Evolutionary conservation across 2,329 filamentous ascomycete species (phyloP).

Genomic region (Penicillium sp.): DNA sequence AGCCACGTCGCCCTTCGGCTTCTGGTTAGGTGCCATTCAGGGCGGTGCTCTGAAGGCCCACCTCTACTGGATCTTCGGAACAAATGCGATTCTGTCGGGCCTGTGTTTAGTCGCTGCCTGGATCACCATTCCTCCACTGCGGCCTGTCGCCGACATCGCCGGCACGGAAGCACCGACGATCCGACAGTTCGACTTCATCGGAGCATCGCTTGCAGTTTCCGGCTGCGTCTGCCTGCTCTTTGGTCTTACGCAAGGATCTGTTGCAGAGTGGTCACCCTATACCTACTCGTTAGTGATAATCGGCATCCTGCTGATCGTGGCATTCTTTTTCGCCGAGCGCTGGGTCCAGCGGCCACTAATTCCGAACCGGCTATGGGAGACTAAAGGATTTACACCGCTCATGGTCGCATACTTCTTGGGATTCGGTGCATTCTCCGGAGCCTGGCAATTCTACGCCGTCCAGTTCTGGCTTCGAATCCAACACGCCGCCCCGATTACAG

Average conservation of each 20-base stretch:
- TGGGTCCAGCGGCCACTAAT: conserved; percentile 45
- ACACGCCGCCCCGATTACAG: conserved; percentile 35
- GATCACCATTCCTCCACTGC: conserved; percentile 36
- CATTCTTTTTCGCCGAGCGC: conserved; percentile 49
- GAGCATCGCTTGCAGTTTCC: conserved; percentile 38
- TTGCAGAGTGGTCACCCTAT: conserved; percentile 49
- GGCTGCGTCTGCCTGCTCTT: conserved; percentile 50
- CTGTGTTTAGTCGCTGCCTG: conserved; percentile 36
- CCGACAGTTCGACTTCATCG: conserved; percentile 31
- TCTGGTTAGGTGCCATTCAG: conserved; percentile 41
- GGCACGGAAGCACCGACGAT: conserved; percentile 26
- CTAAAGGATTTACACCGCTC: conserved; percentile 40
- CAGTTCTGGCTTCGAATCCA: conserved; percentile 38
- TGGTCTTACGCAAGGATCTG: conserved; percentile 52
- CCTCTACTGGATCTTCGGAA: conserved; percentile 43
- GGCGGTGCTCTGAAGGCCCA: conserved; percentile 38
- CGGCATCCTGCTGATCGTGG: conserved; percentile 43
- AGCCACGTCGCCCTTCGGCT: conserved; percentile 45
- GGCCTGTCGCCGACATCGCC: conserved; percentile 20
- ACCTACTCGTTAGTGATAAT: conserved; percentile 48
- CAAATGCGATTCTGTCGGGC: conserved; percentile 35
- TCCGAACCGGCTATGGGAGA: conserved; percentile 42
- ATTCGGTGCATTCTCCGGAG: conserved; percentile 43
- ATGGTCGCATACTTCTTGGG: conserved; percentile 43
- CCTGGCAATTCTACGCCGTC: conserved; percentile 36